Evolutionary conservation across 208 protist genomes (phyloP), one percentile per base, ranked within the genome.

Genomic region (Naegleria lovaniensis): DNA sequence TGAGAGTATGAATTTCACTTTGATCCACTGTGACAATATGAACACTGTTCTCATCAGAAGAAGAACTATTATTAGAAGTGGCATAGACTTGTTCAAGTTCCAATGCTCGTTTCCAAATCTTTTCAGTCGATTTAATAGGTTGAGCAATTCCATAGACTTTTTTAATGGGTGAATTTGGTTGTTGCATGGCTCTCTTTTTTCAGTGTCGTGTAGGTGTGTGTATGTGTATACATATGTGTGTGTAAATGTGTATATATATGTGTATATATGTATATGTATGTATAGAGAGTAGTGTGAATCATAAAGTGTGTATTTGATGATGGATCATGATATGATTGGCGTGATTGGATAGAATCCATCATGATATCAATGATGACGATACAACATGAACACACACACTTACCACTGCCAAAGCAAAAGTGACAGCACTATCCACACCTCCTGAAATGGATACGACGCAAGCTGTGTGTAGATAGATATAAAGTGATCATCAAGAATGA

Each of bases 371-470:
- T n/a, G n/a, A n/a, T n/a, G n/a, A n/a, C n/a, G n/a, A n/a, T n/a
- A n/a, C n/a, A n/a, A n/a, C n/a, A n/a, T 48, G 43, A 48, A 48
- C 43, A 48, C 7, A n/a, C n/a, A n/a, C 7, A 48, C 43, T 48
- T 48, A 48, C 92, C 11, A 95, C 94, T 79, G 95, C 97, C 38
- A 98, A 91, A 0, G 96, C 97, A 33, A 97, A 67, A 43, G 97
- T 97, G 0, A 98, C 97, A 0, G 97, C 96, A 41, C 96, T 98
- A 93, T 99, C 97, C 51, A 99, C 95, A 39, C 97, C 97, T 41
- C 97, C 97, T 41, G 96, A 98, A 52, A 98, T 92, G 91, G 92
- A 96, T 6, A 97, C 97, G 25, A 97, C 95, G 88, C 94, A 97
- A 85, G 93, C 55, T 67, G 22, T 67, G 11, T 67, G 22, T 22